Evolutionary conservation across 2,329 filamentous ascomycete species (phyloP).

Genomic region (Mollisiaceae sp.): DNA sequence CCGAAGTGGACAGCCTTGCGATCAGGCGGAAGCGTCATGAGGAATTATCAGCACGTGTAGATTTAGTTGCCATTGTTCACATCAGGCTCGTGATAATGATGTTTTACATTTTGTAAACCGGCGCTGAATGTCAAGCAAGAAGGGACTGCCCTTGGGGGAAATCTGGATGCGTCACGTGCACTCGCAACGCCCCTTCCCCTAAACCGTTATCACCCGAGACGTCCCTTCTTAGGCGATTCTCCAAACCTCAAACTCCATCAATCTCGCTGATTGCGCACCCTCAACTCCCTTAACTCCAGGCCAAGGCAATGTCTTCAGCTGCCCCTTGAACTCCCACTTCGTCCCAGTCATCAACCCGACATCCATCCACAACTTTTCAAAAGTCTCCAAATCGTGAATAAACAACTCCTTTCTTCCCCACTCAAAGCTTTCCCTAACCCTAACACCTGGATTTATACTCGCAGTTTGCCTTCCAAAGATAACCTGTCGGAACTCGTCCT

Average conservation of each 20-base stretch:
- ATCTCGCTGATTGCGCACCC: background rate
- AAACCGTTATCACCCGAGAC: background rate
- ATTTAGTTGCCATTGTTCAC: background rate
- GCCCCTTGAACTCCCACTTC: background rate
- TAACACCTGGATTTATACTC: background rate
- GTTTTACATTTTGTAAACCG: background rate
- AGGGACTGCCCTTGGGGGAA: background rate
- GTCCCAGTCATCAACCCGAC: background rate
- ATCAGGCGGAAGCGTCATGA: background rate
- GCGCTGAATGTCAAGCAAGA: background rate
- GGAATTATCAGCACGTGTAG: background rate
- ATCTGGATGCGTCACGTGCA: background rate
- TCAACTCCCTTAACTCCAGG: background rate
- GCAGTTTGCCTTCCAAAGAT: background rate
- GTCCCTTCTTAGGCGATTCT: background rate
- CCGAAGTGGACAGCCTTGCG: constrained; percentile 7
- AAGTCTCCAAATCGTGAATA: background rate
- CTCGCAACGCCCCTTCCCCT: too few species aligned
- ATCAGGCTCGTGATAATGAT: background rate
- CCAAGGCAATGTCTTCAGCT: background rate
- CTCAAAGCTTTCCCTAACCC: background rate
- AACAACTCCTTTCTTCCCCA: background rate
- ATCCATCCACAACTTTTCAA: background rate
- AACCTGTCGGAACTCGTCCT: background rate
- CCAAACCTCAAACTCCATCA: constrained; percentile 4